These are phyloP conservation scores for Isatis tinctoria DNA, from an alignment of 345 rosid species.

Conservation along the genomic window DNA sequence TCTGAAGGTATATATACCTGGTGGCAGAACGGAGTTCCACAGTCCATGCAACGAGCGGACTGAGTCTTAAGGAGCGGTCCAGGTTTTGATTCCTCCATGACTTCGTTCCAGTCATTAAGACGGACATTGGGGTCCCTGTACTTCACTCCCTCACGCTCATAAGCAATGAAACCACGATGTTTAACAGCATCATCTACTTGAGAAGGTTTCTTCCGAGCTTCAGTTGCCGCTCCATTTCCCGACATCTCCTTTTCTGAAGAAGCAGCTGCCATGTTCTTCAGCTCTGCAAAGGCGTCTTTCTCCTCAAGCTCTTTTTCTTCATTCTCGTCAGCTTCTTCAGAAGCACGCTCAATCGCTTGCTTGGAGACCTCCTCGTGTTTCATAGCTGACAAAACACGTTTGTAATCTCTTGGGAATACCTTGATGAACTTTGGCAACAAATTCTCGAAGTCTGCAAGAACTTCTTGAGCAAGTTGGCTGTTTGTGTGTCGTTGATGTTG, in stretches of 20 bases:
- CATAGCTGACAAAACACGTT: conserved; percentile 77
- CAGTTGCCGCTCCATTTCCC: conserved; percentile 43
- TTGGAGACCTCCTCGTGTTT: conserved; percentile 51
- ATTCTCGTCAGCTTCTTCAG: conserved; percentile 51
- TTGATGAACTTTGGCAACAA: conserved; percentile 78
- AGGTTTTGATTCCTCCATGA: conserved; percentile 74
- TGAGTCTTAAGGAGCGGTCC: conserved; percentile 87
- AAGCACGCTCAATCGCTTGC: conserved; percentile 32
- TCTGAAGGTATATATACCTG: conserved; percentile 45
- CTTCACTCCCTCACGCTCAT: conserved; percentile 86
- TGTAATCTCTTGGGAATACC: conserved; percentile 97
- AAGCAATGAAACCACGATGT: conserved; percentile 80
- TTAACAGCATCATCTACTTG: conserved; percentile 61
- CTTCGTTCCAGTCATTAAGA: conserved; percentile 91
- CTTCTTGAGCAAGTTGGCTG: conserved; percentile 85
- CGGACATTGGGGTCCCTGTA: conserved; percentile 91
- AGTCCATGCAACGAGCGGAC: conserved; percentile 99
- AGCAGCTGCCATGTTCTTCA: conserved; percentile 75
- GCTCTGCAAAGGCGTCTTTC: conserved; percentile 88
- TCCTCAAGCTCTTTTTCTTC: conserved; percentile 52
- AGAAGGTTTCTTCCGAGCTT: conserved; percentile 54
- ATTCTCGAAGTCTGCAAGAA: conserved; percentile 70
- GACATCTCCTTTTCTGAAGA: conserved; percentile 40
- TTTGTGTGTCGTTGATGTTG: conserved; percentile 91
- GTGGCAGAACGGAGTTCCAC: conserved; percentile 99